These are phyloP conservation scores for Amanita polypyramis DNA, from an alignment of 768 basidiomycete species.

Conservation along the genomic window DNA sequence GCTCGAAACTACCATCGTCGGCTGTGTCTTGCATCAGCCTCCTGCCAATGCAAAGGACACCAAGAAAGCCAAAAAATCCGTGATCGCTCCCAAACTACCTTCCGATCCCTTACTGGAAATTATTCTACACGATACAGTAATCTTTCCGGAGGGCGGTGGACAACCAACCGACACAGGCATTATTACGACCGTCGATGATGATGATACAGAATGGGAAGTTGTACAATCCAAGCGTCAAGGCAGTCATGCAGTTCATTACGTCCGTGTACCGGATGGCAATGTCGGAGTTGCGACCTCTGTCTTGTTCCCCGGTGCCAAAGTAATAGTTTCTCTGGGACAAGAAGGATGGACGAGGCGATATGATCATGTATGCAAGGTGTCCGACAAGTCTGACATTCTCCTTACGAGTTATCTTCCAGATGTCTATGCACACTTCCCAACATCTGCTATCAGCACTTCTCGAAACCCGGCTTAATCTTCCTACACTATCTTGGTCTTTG, in stretches of 20 bases:
- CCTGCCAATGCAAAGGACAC: constrained; percentile 22
- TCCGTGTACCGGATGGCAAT: constrained; percentile 31
- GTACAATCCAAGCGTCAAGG: constrained; percentile 59
- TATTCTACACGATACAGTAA: constrained; percentile 62
- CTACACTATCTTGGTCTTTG: constrained; percentile 78
- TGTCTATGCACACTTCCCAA: constrained; percentile 80
- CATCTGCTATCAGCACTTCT: constrained; percentile 77
- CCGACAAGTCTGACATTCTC: neutral
- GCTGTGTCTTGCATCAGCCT: constrained; percentile 34
- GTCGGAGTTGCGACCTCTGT: constrained; percentile 31
- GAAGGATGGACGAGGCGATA: constrained; percentile 54
- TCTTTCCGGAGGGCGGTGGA: constrained; percentile 78
- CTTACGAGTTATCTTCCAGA: constrained; percentile 26
- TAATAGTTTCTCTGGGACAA: constrained; percentile 44
- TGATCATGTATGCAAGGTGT: constrained; percentile 49
- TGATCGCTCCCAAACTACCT: constrained; percentile 32
- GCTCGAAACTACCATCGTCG: constrained; percentile 47
- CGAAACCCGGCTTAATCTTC: constrained; percentile 49
- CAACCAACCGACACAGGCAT: constrained; percentile 69
- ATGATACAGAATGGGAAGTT: constrained; percentile 46
- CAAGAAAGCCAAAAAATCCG: constrained; percentile 50
- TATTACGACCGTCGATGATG: constrained; percentile 32
- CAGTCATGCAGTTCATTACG: constrained; percentile 67
- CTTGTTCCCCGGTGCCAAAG: constrained; percentile 41
- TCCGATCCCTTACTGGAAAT: constrained; percentile 49